phyloP scores from a whole-genome alignment of 1,284 basidiomycete species.

The Moesziomyces sp. region DNA sequence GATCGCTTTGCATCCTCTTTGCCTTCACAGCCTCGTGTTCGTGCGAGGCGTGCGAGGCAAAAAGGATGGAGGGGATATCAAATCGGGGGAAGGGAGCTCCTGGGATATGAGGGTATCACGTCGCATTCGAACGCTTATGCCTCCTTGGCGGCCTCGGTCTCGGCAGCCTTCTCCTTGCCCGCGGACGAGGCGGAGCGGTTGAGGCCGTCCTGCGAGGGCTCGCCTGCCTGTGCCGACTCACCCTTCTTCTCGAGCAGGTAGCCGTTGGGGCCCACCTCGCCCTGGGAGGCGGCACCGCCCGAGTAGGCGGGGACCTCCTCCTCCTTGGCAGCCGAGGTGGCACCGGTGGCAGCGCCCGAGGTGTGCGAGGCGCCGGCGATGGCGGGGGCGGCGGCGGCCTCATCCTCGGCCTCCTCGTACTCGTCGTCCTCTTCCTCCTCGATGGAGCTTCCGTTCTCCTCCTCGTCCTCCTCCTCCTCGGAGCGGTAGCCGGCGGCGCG shows the following conservation, averaged over 20 bases:
- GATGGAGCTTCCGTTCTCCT: constrained; percentile 78
- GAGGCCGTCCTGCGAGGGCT: constrained; percentile 57
- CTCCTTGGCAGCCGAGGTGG: constrained; percentile 55
- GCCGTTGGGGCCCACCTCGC: constrained; percentile 74
- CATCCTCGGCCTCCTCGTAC: constrained; percentile 70
- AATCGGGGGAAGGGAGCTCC: constrained; percentile 29
- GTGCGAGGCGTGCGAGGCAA: too few relatives aligned
- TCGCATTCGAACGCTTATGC: constrained; percentile 15
- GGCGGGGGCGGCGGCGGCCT: constrained; percentile 52
- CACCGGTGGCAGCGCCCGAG: constrained; percentile 42
- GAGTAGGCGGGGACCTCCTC: constrained; percentile 68
- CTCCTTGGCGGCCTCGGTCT: constrained; percentile 43
- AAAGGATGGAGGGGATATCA: constrained; percentile 7
- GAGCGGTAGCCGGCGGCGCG: constrained; percentile 82
- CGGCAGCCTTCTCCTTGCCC: constrained; percentile 53
- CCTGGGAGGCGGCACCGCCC: constrained; percentile 35
- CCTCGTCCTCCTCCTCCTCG: constrained; percentile 73
- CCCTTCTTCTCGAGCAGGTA: constrained; percentile 74
- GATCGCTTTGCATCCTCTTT: too few relatives aligned
- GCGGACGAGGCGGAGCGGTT: constrained; percentile 46
- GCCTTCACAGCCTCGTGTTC: too few relatives aligned
- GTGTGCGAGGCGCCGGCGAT: constrained; percentile 54
- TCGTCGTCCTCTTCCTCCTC: constrained; percentile 76
- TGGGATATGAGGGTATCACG: constrained; percentile 39
- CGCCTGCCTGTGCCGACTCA: constrained; percentile 47